These are phyloP conservation scores for Hemileccinum rubropunctum DNA, from an alignment of 768 basidiomycete genomes.

Conservation along the genomic window DNA sequence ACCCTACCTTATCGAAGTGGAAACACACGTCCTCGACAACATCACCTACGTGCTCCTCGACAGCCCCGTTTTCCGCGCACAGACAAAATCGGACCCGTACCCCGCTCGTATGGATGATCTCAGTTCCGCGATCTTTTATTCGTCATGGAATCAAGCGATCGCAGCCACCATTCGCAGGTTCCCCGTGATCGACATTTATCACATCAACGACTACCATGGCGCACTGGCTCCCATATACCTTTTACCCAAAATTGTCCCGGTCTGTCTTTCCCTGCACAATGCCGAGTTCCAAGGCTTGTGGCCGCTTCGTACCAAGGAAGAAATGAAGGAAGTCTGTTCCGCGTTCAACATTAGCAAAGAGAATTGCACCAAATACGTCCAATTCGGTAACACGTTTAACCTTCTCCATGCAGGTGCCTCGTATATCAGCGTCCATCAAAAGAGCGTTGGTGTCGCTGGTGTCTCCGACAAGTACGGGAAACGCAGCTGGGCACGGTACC, in stretches of 20 bases:
- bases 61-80: conserved; percentile 94
- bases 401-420: conserved; percentile 90
- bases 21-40: conserved; percentile 90
- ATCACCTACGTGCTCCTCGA: conserved; percentile 94
- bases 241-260: conserved; percentile 85
- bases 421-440: conserved; percentile 91
- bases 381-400: conserved; percentile 98
- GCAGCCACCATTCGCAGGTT: conserved; percentile 84
- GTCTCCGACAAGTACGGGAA: conserved; percentile 98
- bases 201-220: conserved; percentile 94
- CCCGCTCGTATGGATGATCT: conserved; percentile 97
- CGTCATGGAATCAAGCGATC: conserved; percentile 97
- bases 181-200: conserved; percentile 90
- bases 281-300: conserved; percentile 97
- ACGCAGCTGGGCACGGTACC: conserved; percentile 95
- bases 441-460: conserved; percentile 91
- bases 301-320: conserved; percentile 95
- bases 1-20: conserved; percentile 93
- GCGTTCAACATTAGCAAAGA: conserved; percentile 98
- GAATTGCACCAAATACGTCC: conserved; percentile 93
- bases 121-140: conserved; percentile 95
- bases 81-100: conserved; percentile 94
- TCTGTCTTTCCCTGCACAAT: conserved; percentile 91
- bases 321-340: conserved; percentile 98
- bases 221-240: conserved; percentile 89